A percentile compares a stretch with the other conserved stretches of the same genome.
These are phyloP conservation scores for Eremothecium cymbalariae DNA, from an alignment of 1,139 yeast species.

Conservation along the genomic window DNA sequence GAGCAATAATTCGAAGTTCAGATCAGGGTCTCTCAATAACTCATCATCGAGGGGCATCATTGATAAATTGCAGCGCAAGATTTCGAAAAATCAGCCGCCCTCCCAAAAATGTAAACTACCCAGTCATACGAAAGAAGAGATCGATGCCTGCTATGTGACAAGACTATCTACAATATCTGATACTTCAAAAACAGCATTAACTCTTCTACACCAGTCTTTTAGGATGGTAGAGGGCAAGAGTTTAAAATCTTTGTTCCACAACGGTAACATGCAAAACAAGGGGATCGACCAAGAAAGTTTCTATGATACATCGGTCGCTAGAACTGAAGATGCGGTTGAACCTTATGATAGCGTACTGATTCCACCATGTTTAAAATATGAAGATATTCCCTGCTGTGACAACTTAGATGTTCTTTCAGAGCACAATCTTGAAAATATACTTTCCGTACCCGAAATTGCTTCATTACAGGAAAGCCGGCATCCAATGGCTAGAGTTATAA, in stretches of 20 bases:
- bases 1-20: conserved; percentile 1
- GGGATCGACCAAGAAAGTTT: too few species aligned
- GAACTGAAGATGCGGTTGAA: conserved; percentile 25
- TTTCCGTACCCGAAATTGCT: too few species aligned
- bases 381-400: not conserved
- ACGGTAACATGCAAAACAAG: too few species aligned
- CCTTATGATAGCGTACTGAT: conserved; percentile 27
- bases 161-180: conserved; percentile 27
- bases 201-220: conserved; percentile 11
- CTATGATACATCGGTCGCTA: too few species aligned
- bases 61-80: conserved; percentile 7
- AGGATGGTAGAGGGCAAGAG: too few species aligned
- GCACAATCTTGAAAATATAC: too few species aligned
- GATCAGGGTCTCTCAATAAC: conserved; percentile 3
- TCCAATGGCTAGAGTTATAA: conserved; percentile 4
- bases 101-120: conserved; percentile 7
- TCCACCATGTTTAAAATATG: conserved; percentile 25
- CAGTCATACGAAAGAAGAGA: conserved; percentile 6
- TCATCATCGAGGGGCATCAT: conserved; percentile 4
- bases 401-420: not conserved
- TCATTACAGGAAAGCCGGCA: not conserved
- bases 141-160: conserved; percentile 21
- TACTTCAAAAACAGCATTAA: conserved; percentile 20
- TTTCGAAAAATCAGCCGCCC: conserved; percentile 6
- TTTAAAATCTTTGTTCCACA: too few species aligned